Evolutionary conservation across 805 yeast species (phyloP), one percentile per base, ranked within the genome.

Genomic region (Starmerella sp.): DNA sequence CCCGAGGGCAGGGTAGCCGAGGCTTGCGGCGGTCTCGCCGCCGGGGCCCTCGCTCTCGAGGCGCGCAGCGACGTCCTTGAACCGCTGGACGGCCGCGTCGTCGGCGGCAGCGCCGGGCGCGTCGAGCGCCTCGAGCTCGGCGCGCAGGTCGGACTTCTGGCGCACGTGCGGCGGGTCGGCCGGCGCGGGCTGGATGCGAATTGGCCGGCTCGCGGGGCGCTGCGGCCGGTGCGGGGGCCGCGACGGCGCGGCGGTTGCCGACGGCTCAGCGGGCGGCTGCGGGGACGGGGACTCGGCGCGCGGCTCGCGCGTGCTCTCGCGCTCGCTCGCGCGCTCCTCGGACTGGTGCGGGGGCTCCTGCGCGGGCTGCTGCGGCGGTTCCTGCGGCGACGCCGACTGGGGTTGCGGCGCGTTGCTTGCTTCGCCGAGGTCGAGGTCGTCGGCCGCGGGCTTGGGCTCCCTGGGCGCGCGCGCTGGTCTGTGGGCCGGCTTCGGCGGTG

Each of bases 31-130:
- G 1, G 62, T 57, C 1, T 50, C 50, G 14, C 62, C 62, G 5
- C 54, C 57, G 1, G 59, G 61, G 13, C 62, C 62, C 41, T 59
- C 62, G 1, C 9, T 44, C 15, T 52, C 59, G 28, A 59, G 48
- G n/a, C 47, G 28, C 7, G 49, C 15, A 28, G 38, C 45, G 15
- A 51, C 43, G 14, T 45, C 52, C 41, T 15, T 30, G 42, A 57
- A 59, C 22, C 22, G 31, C 31, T 46, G 30, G 11, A 54, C 48
- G 4, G 57, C 43, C 29, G 55, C 57, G 1, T 52, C 52, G 48
- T 52, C 41, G 13, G 17, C 5, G 13, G 57, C 57, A 2, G 54
- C 58, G 6, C 28, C 47, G 2, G 48, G 52, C 7, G 44, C 41
- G 45, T 58, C 61, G 37, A 58, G 39, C 17, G 46, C 17, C 48